These are phyloP conservation scores for Scleroderma bovista DNA, from an alignment of 768 basidiomycete species.

Conservation along the genomic window DNA sequence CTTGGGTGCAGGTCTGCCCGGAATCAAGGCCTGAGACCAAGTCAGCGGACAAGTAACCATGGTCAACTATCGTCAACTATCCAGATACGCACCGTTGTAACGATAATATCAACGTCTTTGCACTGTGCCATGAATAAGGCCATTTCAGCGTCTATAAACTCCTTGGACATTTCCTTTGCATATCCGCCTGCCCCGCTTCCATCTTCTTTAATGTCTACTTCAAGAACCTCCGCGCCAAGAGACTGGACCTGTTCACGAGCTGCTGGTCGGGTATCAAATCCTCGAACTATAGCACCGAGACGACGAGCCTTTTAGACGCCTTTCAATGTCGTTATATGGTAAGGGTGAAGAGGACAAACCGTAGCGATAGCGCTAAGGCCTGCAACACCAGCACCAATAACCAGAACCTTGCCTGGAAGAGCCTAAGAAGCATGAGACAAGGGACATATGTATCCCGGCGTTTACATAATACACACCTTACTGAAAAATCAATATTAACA, in stretches of 20 bases:
- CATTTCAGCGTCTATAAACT: slow-evolving; percentile 87
- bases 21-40: slow-evolving; percentile 63
- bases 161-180: slow-evolving; percentile 87
- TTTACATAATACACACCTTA: slow-evolving; percentile 34
- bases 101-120: slow-evolving; percentile 84
- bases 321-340: not conserved
- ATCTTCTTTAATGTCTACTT: slow-evolving; percentile 74
- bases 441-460: not conserved
- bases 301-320: slow-evolving; percentile 53
- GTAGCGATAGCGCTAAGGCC: slow-evolving; percentile 86
- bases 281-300: slow-evolving; percentile 83
- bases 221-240: slow-evolving; percentile 86
- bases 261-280: slow-evolving; percentile 81
- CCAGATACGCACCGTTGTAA: slow-evolving; percentile 59
- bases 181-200: slow-evolving; percentile 82
- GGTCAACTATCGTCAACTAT: not conserved
- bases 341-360: slow-evolving; percentile 29
- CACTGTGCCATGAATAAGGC: slow-evolving; percentile 82
- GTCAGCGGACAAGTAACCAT: slow-evolving; percentile 1
- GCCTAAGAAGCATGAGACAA: slow-evolving; percentile 43
- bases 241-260: slow-evolving; percentile 89
- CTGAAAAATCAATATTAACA: slow-evolving; percentile 21
- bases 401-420: slow-evolving; percentile 79
- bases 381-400: slow-evolving; percentile 87
- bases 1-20: slow-evolving; percentile 82